These are phyloP conservation scores for Lactuca sativa DNA, from an alignment of 129 eudicot genomes.

Conservation along the genomic window DNA sequence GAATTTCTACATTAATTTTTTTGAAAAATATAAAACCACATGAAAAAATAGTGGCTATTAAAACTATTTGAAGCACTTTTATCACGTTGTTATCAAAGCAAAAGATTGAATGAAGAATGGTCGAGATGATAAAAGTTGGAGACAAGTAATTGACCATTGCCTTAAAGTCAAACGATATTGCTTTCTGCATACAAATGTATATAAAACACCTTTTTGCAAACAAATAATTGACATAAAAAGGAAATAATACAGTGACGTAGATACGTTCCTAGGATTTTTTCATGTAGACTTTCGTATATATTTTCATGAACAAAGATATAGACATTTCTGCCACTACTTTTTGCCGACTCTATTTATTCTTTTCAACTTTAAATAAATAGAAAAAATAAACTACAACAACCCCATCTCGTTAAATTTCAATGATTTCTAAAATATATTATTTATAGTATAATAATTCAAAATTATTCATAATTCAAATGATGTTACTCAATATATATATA, in stretches of 20 bases:
- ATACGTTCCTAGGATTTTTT: slow-evolving; percentile 4
- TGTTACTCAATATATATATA: too few relatives aligned
- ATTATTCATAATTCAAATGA: too few relatives aligned
- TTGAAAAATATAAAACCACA: not conserved
- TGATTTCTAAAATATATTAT: not conserved
- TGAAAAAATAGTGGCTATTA: not conserved
- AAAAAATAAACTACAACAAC: too few relatives aligned
- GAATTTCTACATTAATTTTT: not conserved
- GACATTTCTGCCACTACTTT: slow-evolving; percentile 36
- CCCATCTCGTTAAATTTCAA: too few relatives aligned
- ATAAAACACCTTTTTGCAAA: slow-evolving; percentile 21
- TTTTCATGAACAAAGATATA: not conserved
- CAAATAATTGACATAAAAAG: slow-evolving; percentile 18
- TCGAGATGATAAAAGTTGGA: slow-evolving; percentile 22
- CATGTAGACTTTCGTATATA: slow-evolving; percentile 13
- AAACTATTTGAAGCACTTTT: slow-evolving; percentile 25
- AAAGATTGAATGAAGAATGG: slow-evolving; percentile 20
- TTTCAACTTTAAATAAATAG: not conserved
- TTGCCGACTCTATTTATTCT: slow-evolving; percentile 29
- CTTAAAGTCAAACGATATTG: slow-evolving; percentile 23
- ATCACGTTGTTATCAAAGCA: slow-evolving; percentile 8
- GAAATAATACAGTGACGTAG: slow-evolving; percentile 4
- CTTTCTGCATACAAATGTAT: not conserved
- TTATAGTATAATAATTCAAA: too few relatives aligned
- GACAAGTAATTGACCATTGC: slow-evolving; percentile 28